Evolutionary conservation across 345 rosid genomes (phyloP).

Genomic region (Chamaenerion angustifolium): DNA sequence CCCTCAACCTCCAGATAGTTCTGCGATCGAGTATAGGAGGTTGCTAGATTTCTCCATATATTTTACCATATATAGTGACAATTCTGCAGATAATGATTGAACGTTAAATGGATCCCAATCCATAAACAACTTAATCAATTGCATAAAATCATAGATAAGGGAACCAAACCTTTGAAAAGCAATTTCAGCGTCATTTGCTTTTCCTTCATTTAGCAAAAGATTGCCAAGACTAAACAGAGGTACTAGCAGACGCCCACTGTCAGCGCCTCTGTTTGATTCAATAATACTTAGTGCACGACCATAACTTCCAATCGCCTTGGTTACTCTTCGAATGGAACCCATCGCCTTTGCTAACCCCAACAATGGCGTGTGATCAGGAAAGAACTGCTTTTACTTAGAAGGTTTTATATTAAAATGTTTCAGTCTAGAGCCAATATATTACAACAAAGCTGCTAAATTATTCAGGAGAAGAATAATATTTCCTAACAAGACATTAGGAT

Average conservation of each 20-base stretch:
- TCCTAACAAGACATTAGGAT: too few relatives aligned
- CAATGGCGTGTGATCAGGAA: slow-evolving; percentile 54
- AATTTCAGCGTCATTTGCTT: slow-evolving; percentile 44
- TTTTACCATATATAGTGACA: slow-evolving; percentile 41
- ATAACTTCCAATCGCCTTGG: slow-evolving; percentile 41
- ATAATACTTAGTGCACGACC: slow-evolving; percentile 38
- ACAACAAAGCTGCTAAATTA: not conserved
- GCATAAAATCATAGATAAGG: not conserved
- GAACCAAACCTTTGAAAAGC: slow-evolving; percentile 41
- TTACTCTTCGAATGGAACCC: slow-evolving; percentile 39
- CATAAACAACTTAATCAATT: not conserved
- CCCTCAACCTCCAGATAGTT: slow-evolving; percentile 65
- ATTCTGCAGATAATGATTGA: slow-evolving; percentile 29
- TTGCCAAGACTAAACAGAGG: slow-evolving; percentile 61
- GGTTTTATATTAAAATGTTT: not conserved
- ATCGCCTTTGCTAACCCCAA: slow-evolving; percentile 75
- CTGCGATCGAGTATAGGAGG: slow-evolving; percentile 54
- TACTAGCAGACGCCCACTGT: slow-evolving; percentile 60
- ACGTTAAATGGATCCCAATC: slow-evolving; percentile 6
- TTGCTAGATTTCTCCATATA: slow-evolving; percentile 68
- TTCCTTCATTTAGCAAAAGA: slow-evolving; percentile 64
- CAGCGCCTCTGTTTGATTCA: slow-evolving; percentile 52
- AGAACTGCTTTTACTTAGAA: slow-evolving; percentile 38
- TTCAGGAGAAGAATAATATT: not conserved
- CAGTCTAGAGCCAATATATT: not conserved